phyloP scores from a whole-genome alignment of 2,329 filamentous ascomycete species.

The Alternaria hordeiaustralica region DNA sequence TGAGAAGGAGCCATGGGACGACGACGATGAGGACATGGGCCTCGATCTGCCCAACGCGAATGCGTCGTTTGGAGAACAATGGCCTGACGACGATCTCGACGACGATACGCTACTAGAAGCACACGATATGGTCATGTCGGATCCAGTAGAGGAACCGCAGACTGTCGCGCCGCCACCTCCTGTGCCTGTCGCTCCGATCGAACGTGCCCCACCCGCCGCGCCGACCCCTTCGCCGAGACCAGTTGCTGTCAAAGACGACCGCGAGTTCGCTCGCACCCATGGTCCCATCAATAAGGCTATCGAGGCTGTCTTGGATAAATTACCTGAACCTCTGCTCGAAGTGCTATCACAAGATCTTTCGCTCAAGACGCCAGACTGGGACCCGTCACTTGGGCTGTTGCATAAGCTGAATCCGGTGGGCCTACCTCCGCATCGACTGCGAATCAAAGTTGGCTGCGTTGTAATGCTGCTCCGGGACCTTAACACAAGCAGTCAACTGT shows the following conservation, averaged over 20 bases:
- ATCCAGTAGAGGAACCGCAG: conserved; percentile 25
- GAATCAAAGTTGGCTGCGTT: conserved; percentile 43
- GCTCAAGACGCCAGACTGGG: conserved; percentile 26
- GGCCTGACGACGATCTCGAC: conserved; percentile 41
- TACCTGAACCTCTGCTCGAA: conserved; percentile 40
- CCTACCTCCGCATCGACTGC: conserved; percentile 43
- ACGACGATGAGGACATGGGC: conserved; percentile 22
- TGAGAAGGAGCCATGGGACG: conserved; percentile 45
- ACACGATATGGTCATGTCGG: conserved; percentile 36
- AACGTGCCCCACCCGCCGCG: not conserved
- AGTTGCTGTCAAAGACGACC: conserved; percentile 17
- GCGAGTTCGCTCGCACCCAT: conserved; percentile 35
- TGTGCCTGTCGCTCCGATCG: not conserved
- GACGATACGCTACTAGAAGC: conserved; percentile 41
- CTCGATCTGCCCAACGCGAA: conserved; percentile 18
- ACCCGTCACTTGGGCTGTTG: conserved; percentile 33
- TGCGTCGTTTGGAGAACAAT: conserved; percentile 19
- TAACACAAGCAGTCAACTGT: conserved; percentile 37
- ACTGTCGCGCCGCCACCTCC: not conserved
- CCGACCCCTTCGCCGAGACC: conserved; percentile 1
- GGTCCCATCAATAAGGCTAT: conserved; percentile 38
- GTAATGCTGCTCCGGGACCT: conserved; percentile 38
- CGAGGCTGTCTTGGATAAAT: conserved; percentile 30
- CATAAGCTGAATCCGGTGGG: conserved; percentile 42
- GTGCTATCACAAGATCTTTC: conserved; percentile 42